Evolutionary conservation across 441 rosid genomes (phyloP).

Genomic region (Euphorbia celastroides): DNA sequence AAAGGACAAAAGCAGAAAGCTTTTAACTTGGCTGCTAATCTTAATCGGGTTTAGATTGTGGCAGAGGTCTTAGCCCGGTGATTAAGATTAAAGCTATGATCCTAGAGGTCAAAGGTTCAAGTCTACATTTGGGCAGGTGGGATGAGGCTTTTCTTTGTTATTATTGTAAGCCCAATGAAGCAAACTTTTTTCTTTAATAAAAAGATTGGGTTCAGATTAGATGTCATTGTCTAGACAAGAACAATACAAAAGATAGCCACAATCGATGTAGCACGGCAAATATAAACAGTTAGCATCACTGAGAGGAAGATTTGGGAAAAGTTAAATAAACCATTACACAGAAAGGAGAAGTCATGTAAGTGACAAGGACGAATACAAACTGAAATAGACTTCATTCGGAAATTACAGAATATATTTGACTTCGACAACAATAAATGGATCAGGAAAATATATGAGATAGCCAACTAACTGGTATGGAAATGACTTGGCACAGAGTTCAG

Average conservation of each 20-base stretch:
- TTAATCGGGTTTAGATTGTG: too few species aligned
- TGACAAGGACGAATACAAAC: neutral
- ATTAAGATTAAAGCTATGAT: too few species aligned
- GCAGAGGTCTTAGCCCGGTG: too few species aligned
- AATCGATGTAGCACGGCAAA: neutral
- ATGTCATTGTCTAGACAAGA: neutral
- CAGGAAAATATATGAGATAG: neutral
- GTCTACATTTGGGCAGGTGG: too few species aligned
- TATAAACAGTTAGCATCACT: neutral
- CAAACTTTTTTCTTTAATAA: too few species aligned
- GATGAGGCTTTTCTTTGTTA: too few species aligned
- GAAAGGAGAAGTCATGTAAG: neutral
- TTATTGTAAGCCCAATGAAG: too few species aligned
- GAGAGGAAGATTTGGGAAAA: neutral
- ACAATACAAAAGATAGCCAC: neutral
- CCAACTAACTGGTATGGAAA: neutral
- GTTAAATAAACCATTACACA: neutral
- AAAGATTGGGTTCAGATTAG: slow-evolving; percentile 1
- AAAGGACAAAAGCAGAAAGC: neutral
- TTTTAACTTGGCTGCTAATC: neutral
- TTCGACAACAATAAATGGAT: neutral
- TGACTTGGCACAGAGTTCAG: neutral
- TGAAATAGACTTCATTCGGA: neutral
- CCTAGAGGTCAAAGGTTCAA: too few species aligned
- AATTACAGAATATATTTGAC: neutral